phyloP scores from a whole-genome alignment of 306 rosid species.

The Abrus precatorius region DNA sequence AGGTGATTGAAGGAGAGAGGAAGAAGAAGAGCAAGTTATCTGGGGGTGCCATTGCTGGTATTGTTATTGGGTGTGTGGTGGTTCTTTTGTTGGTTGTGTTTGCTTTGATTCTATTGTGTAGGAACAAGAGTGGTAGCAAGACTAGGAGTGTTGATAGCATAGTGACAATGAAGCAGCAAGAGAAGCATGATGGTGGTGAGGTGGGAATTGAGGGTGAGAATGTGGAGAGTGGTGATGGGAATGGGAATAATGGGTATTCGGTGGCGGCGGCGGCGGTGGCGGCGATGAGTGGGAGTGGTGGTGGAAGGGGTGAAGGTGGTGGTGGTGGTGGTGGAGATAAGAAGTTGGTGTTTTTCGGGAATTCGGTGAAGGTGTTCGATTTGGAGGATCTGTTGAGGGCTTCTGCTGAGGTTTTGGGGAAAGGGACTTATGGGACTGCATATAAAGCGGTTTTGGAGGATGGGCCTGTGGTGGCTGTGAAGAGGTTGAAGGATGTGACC shows the following conservation, averaged over 20 bases:
- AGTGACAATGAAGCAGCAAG: slow-evolving; percentile 34
- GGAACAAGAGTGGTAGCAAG: slow-evolving; percentile 57
- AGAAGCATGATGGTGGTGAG: slow-evolving; percentile 20
- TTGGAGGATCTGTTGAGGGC: slow-evolving; percentile 78
- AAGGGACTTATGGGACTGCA: slow-evolving; percentile 75
- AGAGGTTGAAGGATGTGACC: slow-evolving; percentile 70
- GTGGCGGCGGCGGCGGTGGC: slow-evolving; percentile 42
- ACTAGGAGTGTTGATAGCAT: slow-evolving; percentile 55
- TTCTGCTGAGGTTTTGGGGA: slow-evolving; percentile 82
- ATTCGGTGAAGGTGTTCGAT: slow-evolving; percentile 61
- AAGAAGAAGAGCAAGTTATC: slow-evolving; percentile 55
- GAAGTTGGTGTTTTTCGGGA: slow-evolving; percentile 66
- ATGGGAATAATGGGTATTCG: slow-evolving; percentile 38
- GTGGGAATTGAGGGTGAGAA: slow-evolving; percentile 54
- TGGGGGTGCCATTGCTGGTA: slow-evolving; percentile 71
- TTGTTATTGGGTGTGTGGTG: slow-evolving; percentile 66
- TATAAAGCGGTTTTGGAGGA: slow-evolving; percentile 72
- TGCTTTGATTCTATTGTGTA: slow-evolving; percentile 58
- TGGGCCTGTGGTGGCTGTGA: slow-evolving; percentile 73
- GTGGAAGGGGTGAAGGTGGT: slow-evolving; percentile 41
- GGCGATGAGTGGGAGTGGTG: background rate
- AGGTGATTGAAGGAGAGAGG: slow-evolving; percentile 8
- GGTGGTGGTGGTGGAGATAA: slow-evolving; percentile 46
- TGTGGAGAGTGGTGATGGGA: slow-evolving; percentile 55
- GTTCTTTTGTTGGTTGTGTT: slow-evolving; percentile 57